Evolutionary conservation across 306 rosid species (phyloP).

Genomic region (Cicer bijugum): DNA sequence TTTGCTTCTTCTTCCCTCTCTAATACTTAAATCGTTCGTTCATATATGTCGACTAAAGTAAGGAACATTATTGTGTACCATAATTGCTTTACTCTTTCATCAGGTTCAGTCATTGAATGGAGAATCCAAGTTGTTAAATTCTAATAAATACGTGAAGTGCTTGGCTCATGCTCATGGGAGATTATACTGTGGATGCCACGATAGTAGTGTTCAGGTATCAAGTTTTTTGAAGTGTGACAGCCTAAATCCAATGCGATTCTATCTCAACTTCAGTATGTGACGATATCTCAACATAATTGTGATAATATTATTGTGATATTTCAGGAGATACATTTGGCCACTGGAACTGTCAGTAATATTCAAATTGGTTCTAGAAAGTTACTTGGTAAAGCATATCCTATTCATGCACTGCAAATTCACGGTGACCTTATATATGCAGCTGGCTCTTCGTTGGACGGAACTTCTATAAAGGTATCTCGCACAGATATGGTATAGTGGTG

Average conservation of each 20-base stretch:
- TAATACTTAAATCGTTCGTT: conserved; percentile 17
- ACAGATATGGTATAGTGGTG: not conserved
- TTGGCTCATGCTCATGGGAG: conserved; percentile 66
- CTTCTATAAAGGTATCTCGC: conserved; percentile 72
- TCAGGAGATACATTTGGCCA: conserved; percentile 82
- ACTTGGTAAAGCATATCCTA: conserved; percentile 76
- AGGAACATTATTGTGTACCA: conserved; percentile 14
- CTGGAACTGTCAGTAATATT: conserved; percentile 64
- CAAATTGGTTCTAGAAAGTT: conserved; percentile 74
- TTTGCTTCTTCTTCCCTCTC: conserved; percentile 25
- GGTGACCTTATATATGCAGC: conserved; percentile 73
- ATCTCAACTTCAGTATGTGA: conserved; percentile 30
- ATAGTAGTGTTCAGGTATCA: conserved; percentile 80
- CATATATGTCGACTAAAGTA: not conserved
- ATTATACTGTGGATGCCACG: conserved; percentile 89
- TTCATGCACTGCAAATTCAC: conserved; percentile 68
- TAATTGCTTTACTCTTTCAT: conserved; percentile 35
- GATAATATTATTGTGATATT: conserved; percentile 38
- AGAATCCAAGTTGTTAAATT: conserved; percentile 62
- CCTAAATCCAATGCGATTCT: conserved; percentile 19
- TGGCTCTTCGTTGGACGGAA: conserved; percentile 70
- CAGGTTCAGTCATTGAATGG: conserved; percentile 76
- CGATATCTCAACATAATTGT: conserved; percentile 35
- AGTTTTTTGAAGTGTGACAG: conserved; percentile 19
- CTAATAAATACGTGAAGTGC: conserved; percentile 74